These are phyloP conservation scores for Calonectria pauciramosa DNA, from an alignment of 2,329 filamentous ascomycete genomes.

Conservation along the genomic window DNA sequence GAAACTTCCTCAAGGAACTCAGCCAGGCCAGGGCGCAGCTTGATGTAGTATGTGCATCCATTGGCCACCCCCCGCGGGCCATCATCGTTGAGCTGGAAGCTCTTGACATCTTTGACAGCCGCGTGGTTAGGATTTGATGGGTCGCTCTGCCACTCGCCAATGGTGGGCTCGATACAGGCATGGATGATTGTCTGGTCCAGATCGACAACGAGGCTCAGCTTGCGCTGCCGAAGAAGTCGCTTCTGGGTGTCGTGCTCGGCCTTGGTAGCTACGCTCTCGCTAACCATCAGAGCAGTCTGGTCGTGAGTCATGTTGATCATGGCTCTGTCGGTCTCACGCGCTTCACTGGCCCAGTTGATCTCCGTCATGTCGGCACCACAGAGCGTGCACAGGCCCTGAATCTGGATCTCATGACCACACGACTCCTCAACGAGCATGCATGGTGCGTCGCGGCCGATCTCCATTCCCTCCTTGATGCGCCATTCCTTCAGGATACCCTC, in stretches of 20 bases:
- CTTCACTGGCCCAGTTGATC: slow-evolving; percentile 85
- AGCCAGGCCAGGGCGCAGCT: slow-evolving; percentile 88
- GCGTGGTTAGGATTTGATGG: slow-evolving; percentile 90
- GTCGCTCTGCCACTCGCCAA: slow-evolving; percentile 95
- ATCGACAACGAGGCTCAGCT: slow-evolving; percentile 95
- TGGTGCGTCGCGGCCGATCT: slow-evolving; percentile 70
- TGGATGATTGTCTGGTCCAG: slow-evolving; percentile 99
- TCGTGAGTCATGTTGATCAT: slow-evolving; percentile 97
- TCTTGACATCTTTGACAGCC: slow-evolving; percentile 88
- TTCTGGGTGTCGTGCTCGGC: slow-evolving; percentile 90
- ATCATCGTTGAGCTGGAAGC: slow-evolving; percentile 92
- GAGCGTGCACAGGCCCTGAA: slow-evolving; percentile 88
- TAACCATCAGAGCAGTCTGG: slow-evolving; percentile 88
- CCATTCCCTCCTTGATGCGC: slow-evolving; percentile 78
- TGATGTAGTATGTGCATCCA: slow-evolving; percentile 98
- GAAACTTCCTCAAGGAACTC: slow-evolving; percentile 85
- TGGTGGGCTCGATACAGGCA: slow-evolving; percentile 95
- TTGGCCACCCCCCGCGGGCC: slow-evolving; percentile 76
- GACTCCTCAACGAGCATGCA: slow-evolving; percentile 88
- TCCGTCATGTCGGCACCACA: slow-evolving; percentile 98
- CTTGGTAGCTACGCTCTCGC: slow-evolving; percentile 81
- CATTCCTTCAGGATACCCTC: slow-evolving; percentile 85
- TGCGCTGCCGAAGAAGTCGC: slow-evolving; percentile 82
- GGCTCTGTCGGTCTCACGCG: slow-evolving; percentile 85
- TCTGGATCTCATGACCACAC: slow-evolving; percentile 92